Percentiles rank a stretch among this genome's conserved stretches.
Conservation (phyloP, 306 rosid genomes). For the Glycine latifolia region DNA sequence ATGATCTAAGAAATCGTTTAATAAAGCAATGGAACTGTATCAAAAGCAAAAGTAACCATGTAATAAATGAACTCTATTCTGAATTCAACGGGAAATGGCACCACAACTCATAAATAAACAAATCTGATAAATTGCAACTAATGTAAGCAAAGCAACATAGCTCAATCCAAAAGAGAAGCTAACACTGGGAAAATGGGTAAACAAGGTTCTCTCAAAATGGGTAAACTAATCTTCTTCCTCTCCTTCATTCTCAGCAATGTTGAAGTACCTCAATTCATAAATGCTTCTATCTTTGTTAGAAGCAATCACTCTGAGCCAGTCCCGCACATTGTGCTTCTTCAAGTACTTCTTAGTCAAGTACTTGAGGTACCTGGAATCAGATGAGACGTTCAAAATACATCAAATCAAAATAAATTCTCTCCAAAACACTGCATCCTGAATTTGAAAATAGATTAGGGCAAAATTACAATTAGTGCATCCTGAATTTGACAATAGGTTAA, state of each 20-base stretch:
- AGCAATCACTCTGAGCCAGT: constrained; percentile 51
- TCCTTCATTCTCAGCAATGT: constrained; percentile 53
- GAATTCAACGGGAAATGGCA: constrained; percentile 15
- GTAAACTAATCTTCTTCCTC: constrained; percentile 48
- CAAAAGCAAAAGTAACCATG: not conserved
- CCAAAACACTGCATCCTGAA: not conserved
- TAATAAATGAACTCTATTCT: not conserved
- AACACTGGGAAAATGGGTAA: not conserved
- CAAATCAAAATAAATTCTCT: not conserved
- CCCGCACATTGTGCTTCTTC: constrained; percentile 49
- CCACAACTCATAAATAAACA: constrained; percentile 14
- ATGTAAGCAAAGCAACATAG: constrained; percentile 1
- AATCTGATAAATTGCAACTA: constrained; percentile 38
- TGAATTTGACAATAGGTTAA: too few species aligned
- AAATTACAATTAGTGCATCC: not conserved
- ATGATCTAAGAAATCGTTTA: not conserved
- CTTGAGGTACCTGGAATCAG: constrained; percentile 41
- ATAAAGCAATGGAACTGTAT: not conserved
- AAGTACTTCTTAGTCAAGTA: constrained; percentile 49
- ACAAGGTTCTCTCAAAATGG: constrained; percentile 3
- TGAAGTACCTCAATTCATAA: constrained; percentile 51
- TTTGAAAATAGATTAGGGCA: not conserved
- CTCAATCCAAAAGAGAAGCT: constrained; percentile 4
- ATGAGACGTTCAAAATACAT: not conserved
- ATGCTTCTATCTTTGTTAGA: constrained; percentile 50